These are phyloP conservation scores for Pythium dissimile DNA, from an alignment of 352 stramenopile species.

Conservation along the genomic window DNA sequence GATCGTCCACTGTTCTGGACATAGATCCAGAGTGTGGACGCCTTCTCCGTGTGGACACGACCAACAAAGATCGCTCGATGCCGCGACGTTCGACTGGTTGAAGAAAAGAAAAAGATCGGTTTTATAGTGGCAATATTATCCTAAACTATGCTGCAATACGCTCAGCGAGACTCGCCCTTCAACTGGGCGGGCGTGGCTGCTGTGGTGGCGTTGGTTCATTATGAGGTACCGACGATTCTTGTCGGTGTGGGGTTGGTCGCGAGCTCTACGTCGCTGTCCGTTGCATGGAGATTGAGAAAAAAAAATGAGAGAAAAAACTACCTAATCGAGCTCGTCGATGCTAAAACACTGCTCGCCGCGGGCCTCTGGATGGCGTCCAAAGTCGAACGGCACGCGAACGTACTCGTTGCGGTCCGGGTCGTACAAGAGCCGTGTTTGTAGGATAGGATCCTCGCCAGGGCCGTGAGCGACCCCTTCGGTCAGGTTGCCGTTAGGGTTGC, in stretches of 20 bases:
- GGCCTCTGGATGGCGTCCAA: neutral
- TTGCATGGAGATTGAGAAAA: no score
- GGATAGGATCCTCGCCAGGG: constrained; percentile 6
- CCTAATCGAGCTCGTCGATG: constrained; percentile 55
- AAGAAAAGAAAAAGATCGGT: neutral
- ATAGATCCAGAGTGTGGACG: no score
- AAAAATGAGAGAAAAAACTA: neutral
- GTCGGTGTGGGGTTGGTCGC: neutral
- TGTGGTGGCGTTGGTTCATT: neutral
- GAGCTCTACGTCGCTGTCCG: no score
- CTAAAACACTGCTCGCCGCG: constrained; percentile 38
- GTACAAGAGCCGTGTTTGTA: constrained; percentile 13
- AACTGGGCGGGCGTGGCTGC: neutral
- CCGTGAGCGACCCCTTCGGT: neutral
- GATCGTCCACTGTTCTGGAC: no score
- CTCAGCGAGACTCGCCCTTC: neutral
- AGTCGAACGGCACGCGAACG: constrained; percentile 5
- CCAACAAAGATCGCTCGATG: no score
- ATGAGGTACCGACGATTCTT: neutral
- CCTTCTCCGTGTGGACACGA: no score
- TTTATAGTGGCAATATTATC: neutral
- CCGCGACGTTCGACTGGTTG: no score
- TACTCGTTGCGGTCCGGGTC: constrained; percentile 17
- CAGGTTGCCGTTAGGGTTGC: neutral
- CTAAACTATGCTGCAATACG: neutral